These are phyloP conservation scores for Filosporella fistucella DNA, from an alignment of 495 filamentous ascomycete species.

Conservation along the genomic window DNA sequence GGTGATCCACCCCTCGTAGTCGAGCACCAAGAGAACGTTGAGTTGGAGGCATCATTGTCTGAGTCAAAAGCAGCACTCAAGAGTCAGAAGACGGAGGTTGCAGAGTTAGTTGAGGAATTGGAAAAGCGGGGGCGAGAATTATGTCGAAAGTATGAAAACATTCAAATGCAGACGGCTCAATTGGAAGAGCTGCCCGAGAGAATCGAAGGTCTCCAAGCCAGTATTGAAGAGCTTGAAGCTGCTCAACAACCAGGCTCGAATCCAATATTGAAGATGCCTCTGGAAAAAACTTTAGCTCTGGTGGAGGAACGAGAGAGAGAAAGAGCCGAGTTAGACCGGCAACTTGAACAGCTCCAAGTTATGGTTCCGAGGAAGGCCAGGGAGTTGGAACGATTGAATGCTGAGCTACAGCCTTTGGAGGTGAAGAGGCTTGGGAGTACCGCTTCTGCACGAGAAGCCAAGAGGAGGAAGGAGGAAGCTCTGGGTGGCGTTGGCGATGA, in stretches of 20 bases:
- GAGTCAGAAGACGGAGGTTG: conserved; percentile 73
- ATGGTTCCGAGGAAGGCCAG: conserved; percentile 66
- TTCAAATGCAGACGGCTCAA: conserved; percentile 56
- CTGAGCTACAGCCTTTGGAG: conserved; percentile 69
- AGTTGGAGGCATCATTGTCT: conserved; percentile 66
- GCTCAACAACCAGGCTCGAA: conserved; percentile 29
- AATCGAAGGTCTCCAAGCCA: conserved; percentile 56
- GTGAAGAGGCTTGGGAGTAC: conserved; percentile 61
- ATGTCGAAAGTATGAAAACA: conserved; percentile 49
- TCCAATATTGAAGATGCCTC: conserved; percentile 44
- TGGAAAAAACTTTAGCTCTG: conserved; percentile 53
- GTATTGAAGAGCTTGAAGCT: conserved; percentile 49
- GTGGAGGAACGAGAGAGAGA: conserved; percentile 58
- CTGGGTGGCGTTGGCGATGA: conserved; percentile 67
- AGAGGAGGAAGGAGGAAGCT: conserved; percentile 67
- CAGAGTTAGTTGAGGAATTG: conserved; percentile 64
- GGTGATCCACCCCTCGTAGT: conserved; percentile 84
- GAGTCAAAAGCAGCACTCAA: conserved; percentile 73
- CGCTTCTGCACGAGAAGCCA: conserved; percentile 72
- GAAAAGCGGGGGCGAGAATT: conserved; percentile 64
- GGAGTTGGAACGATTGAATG: conserved; percentile 66
- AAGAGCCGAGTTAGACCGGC: conserved; percentile 59
- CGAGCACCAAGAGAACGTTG: conserved; percentile 74
- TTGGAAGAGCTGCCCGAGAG: conserved; percentile 57
- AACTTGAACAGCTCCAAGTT: conserved; percentile 60